A percentile compares a stretch with the other conserved stretches of the same genome.
phyloP scores from a whole-genome alignment of 192 early-diverging fungal genomes.

The Coemansia sp. region DNA sequence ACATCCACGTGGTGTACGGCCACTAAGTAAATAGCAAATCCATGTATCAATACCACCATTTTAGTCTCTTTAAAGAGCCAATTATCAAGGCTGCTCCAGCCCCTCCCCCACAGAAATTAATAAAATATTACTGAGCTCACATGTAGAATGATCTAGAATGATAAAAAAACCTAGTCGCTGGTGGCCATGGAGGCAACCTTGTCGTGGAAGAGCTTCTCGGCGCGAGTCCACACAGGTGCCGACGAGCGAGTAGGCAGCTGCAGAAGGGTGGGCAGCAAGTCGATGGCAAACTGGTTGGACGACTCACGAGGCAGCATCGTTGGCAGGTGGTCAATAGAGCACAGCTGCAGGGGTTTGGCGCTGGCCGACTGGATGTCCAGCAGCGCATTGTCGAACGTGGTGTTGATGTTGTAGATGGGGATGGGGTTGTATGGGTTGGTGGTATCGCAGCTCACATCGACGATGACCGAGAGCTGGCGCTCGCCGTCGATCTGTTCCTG shows the following conservation, averaged over 20 bases:
- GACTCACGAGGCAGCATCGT: constrained; percentile 91
- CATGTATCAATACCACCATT: not conserved
- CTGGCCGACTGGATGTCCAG: constrained; percentile 60
- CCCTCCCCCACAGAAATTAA: not conserved
- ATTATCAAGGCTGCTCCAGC: not conserved
- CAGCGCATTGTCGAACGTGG: constrained; percentile 92
- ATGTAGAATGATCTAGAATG: not conserved
- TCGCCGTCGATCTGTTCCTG: constrained; percentile 69
- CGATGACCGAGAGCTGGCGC: constrained; percentile 77
- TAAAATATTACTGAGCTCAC: not conserved
- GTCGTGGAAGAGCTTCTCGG: constrained; percentile 78
- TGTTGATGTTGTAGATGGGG: constrained; percentile 88
- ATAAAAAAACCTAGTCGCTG: constrained; percentile 16
- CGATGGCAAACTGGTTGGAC: constrained; percentile 80
- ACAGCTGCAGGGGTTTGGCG: constrained; percentile 74
- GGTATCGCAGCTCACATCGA: constrained; percentile 94
- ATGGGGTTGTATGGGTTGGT: constrained; percentile 98
- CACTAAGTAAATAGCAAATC: constrained; percentile 17
- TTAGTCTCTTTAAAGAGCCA: too few relatives aligned
- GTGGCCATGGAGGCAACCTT: constrained; percentile 68
- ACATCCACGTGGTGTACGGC: constrained; percentile 40
- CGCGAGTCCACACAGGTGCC: constrained; percentile 78
- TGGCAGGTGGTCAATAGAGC: constrained; percentile 96
- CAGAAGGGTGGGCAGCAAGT: constrained; percentile 83
- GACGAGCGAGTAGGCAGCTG: constrained; percentile 62